Percentiles rank a stretch among this genome's conserved stretches.
Evolutionary conservation across 108 stramenopile genomes (phyloP).

Genomic region (Conticribra weissflogii): DNA sequence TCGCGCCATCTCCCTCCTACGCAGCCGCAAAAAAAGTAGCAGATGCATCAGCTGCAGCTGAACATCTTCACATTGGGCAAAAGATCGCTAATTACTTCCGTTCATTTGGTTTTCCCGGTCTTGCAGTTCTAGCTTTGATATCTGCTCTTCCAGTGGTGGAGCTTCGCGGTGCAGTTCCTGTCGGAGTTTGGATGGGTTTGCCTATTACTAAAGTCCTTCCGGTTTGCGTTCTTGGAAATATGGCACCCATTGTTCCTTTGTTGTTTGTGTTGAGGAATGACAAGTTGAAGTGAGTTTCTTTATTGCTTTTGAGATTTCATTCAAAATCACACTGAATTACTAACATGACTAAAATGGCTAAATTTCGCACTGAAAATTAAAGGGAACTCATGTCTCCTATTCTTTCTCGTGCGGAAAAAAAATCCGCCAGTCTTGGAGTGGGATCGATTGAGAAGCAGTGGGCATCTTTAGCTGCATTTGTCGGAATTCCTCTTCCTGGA

Average conservation of each 20-base stretch:
- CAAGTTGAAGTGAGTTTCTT: conserved; percentile 59
- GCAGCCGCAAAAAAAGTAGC: conserved; percentile 54
- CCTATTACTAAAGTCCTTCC: conserved; percentile 81
- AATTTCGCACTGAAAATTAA: not conserved
- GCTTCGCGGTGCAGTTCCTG: conserved; percentile 90
- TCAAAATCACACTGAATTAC: not conserved
- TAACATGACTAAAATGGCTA: not conserved
- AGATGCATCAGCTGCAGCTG: conserved; percentile 50
- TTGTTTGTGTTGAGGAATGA: conserved; percentile 80
- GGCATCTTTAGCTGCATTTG: conserved; percentile 93
- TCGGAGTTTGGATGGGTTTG: conserved; percentile 92
- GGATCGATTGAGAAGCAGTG: conserved; percentile 85
- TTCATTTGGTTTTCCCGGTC: conserved; percentile 82
- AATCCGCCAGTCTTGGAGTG: conserved; percentile 77
- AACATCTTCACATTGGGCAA: conserved; percentile 83
- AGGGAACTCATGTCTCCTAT: conserved; percentile 83
- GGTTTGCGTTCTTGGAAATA: conserved; percentile 92
- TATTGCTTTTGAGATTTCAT: not conserved
- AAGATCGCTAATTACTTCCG: conserved; percentile 87
- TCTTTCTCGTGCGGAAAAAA: conserved; percentile 82
- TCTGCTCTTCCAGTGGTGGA: conserved; percentile 96
- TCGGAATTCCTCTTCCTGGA: conserved; percentile 96
- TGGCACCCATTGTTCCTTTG: conserved; percentile 87
- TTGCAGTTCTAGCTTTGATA: conserved; percentile 87
- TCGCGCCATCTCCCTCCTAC: conserved; percentile 28